phyloP scores from a whole-genome alignment of 2,329 filamentous ascomycete genomes.

The Talaromyces piceae region DNA sequence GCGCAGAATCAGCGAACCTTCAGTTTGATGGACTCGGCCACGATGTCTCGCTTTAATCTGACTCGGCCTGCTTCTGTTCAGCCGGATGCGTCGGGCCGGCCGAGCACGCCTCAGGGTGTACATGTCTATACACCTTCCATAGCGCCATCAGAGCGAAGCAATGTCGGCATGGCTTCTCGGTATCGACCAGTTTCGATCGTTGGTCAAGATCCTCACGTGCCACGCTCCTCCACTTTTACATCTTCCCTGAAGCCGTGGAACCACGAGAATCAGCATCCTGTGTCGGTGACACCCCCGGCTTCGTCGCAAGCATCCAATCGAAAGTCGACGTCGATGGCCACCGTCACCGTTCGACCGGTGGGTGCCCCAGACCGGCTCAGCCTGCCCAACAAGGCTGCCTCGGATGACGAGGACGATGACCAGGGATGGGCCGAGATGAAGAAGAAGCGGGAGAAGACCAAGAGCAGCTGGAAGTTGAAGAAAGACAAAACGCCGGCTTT shows the following conservation, averaged over 20 bases:
- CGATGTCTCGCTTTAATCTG: slow-evolving; percentile 30
- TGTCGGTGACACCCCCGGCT: slow-evolving; percentile 17
- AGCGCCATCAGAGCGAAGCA: slow-evolving; percentile 91
- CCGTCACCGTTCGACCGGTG: slow-evolving; percentile 23
- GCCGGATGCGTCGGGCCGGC: slow-evolving; percentile 18
- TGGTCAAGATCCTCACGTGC: slow-evolving; percentile 27
- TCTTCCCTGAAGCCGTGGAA: slow-evolving; percentile 30
- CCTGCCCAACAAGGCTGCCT: slow-evolving; percentile 14
- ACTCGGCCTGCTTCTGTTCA: slow-evolving; percentile 29
- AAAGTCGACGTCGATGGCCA: slow-evolving; percentile 22
- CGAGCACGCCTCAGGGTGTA: slow-evolving; percentile 18
- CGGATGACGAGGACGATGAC: slow-evolving; percentile 43
- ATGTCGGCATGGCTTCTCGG: slow-evolving; percentile 77
- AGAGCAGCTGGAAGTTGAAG: slow-evolving; percentile 40
- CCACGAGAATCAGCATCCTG: slow-evolving; percentile 26
- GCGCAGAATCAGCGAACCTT: slow-evolving; percentile 56
- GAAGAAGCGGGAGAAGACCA: slow-evolving; percentile 43
- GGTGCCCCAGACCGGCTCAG: slow-evolving; percentile 17
- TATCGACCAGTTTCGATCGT: slow-evolving; percentile 81
- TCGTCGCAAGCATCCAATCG: slow-evolving; percentile 16
- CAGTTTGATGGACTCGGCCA: slow-evolving; percentile 69
- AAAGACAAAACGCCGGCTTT: slow-evolving; percentile 29
- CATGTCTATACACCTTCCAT: slow-evolving; percentile 75
- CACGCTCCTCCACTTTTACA: slow-evolving; percentile 25
- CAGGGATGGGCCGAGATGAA: slow-evolving; percentile 46